phyloP scores from a whole-genome alignment of 1,284 basidiomycete genomes.

The Rhodotorula sp. region DNA sequence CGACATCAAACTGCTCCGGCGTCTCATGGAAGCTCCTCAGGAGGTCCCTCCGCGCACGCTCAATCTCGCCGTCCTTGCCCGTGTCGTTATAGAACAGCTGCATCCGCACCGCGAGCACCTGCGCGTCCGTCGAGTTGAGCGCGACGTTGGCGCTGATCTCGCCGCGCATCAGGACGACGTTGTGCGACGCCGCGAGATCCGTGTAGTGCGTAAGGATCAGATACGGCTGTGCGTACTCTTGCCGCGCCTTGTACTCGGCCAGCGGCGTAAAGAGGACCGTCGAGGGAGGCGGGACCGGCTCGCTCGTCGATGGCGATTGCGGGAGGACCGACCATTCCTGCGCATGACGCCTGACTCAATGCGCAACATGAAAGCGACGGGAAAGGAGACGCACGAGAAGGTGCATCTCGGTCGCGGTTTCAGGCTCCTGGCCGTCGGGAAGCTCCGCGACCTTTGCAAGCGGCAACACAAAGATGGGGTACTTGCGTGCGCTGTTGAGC shows the following conservation, averaged over 20 bases:
- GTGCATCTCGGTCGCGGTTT: constrained; percentile 77
- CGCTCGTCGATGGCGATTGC: constrained; percentile 53
- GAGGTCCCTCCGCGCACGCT: constrained; percentile 56
- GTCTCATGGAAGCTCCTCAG: constrained; percentile 70
- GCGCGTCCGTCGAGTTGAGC: constrained; percentile 75
- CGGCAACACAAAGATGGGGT: constrained; percentile 77
- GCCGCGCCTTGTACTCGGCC: constrained; percentile 87
- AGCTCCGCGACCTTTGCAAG: constrained; percentile 60
- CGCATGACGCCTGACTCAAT: no score
- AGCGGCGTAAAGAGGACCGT: constrained; percentile 88
- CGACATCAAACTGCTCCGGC: constrained; percentile 71
- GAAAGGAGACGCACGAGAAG: constrained; percentile 74
- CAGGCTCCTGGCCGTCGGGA: constrained; percentile 38
- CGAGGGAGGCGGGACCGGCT: constrained; percentile 49
- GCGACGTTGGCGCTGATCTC: constrained; percentile 72
- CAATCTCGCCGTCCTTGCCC: constrained; percentile 17
- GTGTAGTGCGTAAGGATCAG: constrained; percentile 90
- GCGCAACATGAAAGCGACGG: constrained; percentile 55
- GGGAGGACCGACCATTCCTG: constrained; percentile 52
- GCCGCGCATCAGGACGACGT: constrained; percentile 82
- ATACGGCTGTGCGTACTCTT: constrained; percentile 85
- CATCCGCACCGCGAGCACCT: constrained; percentile 71
- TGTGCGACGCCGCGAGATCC: constrained; percentile 78
- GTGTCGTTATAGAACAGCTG: constrained; percentile 74
- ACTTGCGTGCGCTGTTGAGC: constrained; percentile 62